Evolutionary conservation across 106 monocot species (phyloP), one percentile per base, ranked within the genome.

Genomic region (Dendrobium nobile): DNA sequence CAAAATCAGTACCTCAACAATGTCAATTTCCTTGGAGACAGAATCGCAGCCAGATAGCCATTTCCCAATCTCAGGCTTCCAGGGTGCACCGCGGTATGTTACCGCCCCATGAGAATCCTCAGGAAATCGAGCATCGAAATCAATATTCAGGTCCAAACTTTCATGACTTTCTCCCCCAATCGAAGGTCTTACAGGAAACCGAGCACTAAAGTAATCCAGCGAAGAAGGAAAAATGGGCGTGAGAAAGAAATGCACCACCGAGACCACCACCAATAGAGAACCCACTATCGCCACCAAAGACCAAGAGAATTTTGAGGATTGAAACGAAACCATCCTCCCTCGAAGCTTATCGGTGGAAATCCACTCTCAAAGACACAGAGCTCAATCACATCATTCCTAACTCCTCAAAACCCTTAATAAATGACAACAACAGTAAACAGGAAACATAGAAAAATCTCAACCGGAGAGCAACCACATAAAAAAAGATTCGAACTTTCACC

Each of bases 31-130:
- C 31, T 45, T 31, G 16, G 85, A 77, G 75, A 85, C 79, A 2
- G 89, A 68, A 84, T 79, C 84, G 41, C 95, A 96, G 22, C 84
- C 84, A 24, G 93, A 84, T 41, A 96, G 84, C 93, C 96, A 96
- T 79, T 81, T 85, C n/a, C 96, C 96, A 55, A 96, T 91, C 79
- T 88, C 88, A 56, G 89, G 82, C 84, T 82, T 93, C 91, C 93
- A 96, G 10, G 91, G 96, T 0, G 93, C 93, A 37, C 81, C 88
- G 13, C 89, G 83, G 77, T 89, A 90, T 5, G 13, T 75, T 9
- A 96, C 96, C 15, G 88, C 85, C 56, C 85, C 87, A 79, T 84
- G 72, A 75, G 83, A 84, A 70, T 91, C 86, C 58, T 75, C 73
- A 1, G 79, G 87, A 61, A 91, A 90, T 67, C 31, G 83, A 1